These are phyloP conservation scores for Trichoderma sp. DNA, from an alignment of 2,329 filamentous ascomycete species.

Conservation along the genomic window DNA sequence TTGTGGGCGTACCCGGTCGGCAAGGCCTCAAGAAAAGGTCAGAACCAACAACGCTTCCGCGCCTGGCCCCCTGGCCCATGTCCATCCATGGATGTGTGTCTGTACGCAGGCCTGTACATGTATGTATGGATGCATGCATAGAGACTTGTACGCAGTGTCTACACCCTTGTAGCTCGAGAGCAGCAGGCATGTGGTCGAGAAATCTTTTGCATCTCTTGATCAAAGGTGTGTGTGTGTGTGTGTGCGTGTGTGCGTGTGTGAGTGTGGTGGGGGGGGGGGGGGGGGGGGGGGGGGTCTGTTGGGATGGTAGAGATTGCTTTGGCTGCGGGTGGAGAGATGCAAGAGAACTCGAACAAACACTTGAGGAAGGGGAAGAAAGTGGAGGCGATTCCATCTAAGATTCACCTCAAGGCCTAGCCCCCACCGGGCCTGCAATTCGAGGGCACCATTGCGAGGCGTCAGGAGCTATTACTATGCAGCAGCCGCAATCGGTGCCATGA, in stretches of 20 bases:
- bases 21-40: slow-evolving; percentile 11
- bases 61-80: slow-evolving; percentile 27
- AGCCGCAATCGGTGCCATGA: slow-evolving; percentile 16
- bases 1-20: slow-evolving; percentile 24
- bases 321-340: slow-evolving; percentile 9
- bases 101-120: not conserved
- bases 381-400: slow-evolving; percentile 25
- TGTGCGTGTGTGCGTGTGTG: slow-evolving; percentile 17
- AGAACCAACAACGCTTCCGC: slow-evolving; percentile 25
- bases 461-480: slow-evolving; percentile 15
- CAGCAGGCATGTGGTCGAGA: slow-evolving; percentile 16
- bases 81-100: not conserved
- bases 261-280: slow-evolving; percentile 5
- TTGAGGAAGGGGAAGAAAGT: slow-evolving; percentile 17
- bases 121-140: not conserved
- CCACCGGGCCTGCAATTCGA: slow-evolving; percentile 17
- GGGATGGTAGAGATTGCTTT: slow-evolving; percentile 10
- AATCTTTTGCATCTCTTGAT: slow-evolving; percentile 24
- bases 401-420: slow-evolving; percentile 19
- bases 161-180: slow-evolving; percentile 26
- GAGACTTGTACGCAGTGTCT: slow-evolving; percentile 1
- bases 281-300: not conserved
- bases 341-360: not conserved
- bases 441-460: slow-evolving; percentile 18
- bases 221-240: slow-evolving; percentile 14